Evolutionary conservation across 2,329 filamentous ascomycete genomes (phyloP).

Genomic region (Zalaria obscura): DNA sequence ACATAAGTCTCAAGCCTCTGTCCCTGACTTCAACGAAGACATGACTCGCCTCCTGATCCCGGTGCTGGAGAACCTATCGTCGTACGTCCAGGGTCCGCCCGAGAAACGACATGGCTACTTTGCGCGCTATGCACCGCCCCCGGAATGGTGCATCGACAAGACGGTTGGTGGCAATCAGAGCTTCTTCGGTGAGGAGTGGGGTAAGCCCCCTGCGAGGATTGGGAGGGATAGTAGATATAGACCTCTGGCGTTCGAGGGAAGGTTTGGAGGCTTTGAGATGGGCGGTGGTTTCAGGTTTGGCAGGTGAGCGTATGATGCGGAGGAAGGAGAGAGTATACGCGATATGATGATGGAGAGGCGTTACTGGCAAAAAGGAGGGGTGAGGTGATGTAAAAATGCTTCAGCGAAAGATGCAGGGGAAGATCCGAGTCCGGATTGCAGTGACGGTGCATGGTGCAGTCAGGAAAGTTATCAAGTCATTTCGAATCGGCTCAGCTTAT

Average conservation of each 20-base stretch:
- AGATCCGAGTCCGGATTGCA: too few species aligned
- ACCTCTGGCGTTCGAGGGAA: constrained; percentile 9
- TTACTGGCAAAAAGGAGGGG: too few species aligned
- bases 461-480: too few species aligned
- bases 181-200: constrained; percentile 26
- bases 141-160: constrained; percentile 24
- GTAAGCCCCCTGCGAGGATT: constrained; percentile 19
- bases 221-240: constrained; percentile 22
- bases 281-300: neutral
- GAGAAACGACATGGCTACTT: constrained; percentile 23
- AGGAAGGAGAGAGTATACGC: too few species aligned
- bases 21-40: constrained; percentile 1
- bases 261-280: constrained; percentile 8
- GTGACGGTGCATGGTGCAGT: too few species aligned
- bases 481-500: too few species aligned
- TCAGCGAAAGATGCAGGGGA: too few species aligned
- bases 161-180: constrained; percentile 22
- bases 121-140: constrained; percentile 22
- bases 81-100: constrained; percentile 23
- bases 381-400: too few species aligned
- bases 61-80: constrained; percentile 26
- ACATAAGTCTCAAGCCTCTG: neutral
- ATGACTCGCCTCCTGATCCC: constrained; percentile 24
- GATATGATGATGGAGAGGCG: too few species aligned
- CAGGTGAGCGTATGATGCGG: too few species aligned